Base-by-base conservation (phyloP, 129 eudicot species). In the Gnaphalium uliginosum region DNA sequence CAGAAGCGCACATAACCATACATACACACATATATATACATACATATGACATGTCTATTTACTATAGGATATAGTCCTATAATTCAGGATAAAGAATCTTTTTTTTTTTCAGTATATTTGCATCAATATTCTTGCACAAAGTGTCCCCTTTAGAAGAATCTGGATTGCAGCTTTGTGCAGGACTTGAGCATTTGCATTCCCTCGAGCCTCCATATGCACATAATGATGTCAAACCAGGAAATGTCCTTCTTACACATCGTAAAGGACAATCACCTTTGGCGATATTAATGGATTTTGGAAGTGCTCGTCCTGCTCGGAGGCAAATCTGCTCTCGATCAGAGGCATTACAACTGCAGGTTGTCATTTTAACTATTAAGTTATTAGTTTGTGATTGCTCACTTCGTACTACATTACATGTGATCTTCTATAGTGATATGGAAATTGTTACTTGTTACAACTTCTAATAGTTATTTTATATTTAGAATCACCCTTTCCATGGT, bases 151-250 rank as follows among this genome's bases (percentile, higher is more conserved):
- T 29, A 70, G 23, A 57, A 70, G 56, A 62, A 46, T 23, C 24
- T 76, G 76, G 71, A 18, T 22, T 69, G 74, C 90, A 93, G 98
- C 95, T 93, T 71, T 93, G 98, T 83, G 96, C 96, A 79, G 98
- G 95, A 76, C 89, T 93, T 43, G 76, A 93, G 81, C 96, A 93
- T 80, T 86, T 93, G 96, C 98, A 93, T 83, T 78, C 79, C 69
- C 86, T 88, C 61, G 92, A 85, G 50, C 90, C 96, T 25, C 98
- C 98, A 73, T 88, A 85, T 81, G 98, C 96, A 23, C 98, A 93
- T 78, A 93, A 93, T 75, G 98, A 93, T 83, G 96, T 93, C 24
- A 93, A 93, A 73, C 96, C 98, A 23, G 98, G 96, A 41, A 93
- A 93, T 77, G 90, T 93, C 72, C 92, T 90, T 73, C 35, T 93